A percentile compares a stretch with the other conserved stretches of the same genome.
These are phyloP conservation scores for Sarocladium oryzae DNA, from an alignment of 2,329 filamentous ascomycete species.

Conservation along the genomic window DNA sequence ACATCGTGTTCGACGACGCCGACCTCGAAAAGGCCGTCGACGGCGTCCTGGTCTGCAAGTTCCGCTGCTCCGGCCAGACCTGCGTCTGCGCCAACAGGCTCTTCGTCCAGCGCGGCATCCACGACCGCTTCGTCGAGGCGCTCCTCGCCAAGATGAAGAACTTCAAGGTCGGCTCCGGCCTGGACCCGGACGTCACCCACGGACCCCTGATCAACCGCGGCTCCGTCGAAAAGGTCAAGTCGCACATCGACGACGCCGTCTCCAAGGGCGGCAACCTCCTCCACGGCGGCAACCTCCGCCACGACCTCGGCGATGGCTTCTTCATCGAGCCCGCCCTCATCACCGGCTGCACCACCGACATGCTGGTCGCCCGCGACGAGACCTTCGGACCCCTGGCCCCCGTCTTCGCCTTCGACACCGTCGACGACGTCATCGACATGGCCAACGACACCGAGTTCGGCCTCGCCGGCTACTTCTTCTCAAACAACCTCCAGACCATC, in stretches of 20 bases:
- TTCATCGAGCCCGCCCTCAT: slow-evolving; percentile 71
- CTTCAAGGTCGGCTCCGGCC: slow-evolving; percentile 21
- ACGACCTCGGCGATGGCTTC: slow-evolving; percentile 48
- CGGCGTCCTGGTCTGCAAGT: slow-evolving; percentile 40
- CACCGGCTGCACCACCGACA: slow-evolving; percentile 37
- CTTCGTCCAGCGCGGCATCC: slow-evolving; percentile 26
- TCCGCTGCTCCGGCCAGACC: slow-evolving; percentile 49
- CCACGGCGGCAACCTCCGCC: slow-evolving; percentile 55
- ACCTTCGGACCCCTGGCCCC: slow-evolving; percentile 25
- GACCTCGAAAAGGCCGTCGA: slow-evolving; percentile 54
- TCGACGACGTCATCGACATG: slow-evolving; percentile 30
- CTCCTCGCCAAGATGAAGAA: slow-evolving; percentile 23
- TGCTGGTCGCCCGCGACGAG: slow-evolving; percentile 24
- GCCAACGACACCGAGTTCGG: slow-evolving; percentile 35
- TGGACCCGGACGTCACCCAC: slow-evolving; percentile 20
- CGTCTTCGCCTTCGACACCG: slow-evolving; percentile 25
- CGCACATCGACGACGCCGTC: slow-evolving; percentile 60
- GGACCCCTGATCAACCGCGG: slow-evolving; percentile 54
- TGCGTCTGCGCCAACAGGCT: slow-evolving; percentile 48
- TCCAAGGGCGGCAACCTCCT: slow-evolving; percentile 53
- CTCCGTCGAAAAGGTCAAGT: slow-evolving; percentile 54
- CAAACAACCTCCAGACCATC: slow-evolving; percentile 27
- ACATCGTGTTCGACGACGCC: slow-evolving; percentile 61
- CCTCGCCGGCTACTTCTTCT: slow-evolving; percentile 29
- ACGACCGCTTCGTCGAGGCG: slow-evolving; percentile 22